A percentile compares a stretch with the other conserved stretches of the same genome.
Conservation (phyloP, 306 rosid genomes). For the Begonia loranthoides region DNA sequence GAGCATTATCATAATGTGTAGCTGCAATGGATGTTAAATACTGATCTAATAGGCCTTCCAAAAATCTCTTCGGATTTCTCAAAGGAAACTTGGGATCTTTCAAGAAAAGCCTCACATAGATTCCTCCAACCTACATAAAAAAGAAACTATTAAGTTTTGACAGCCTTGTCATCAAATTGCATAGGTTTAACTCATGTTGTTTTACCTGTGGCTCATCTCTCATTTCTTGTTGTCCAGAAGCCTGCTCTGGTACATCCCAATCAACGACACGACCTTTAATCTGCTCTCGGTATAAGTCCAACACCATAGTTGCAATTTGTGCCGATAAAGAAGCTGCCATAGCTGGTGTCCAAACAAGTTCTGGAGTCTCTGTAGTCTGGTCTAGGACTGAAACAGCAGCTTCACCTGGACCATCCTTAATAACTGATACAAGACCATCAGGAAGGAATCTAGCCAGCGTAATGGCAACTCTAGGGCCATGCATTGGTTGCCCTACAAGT, state of each 20-base stretch:
- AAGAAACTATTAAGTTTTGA: conserved; percentile 16
- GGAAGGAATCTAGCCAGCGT: conserved; percentile 93
- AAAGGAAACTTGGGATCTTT: conserved; percentile 98
- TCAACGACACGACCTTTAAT: conserved; percentile 93
- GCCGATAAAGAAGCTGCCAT: conserved; percentile 98
- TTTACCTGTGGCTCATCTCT: conserved; percentile 98
- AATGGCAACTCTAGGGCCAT: conserved; percentile 96
- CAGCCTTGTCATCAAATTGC: conserved; percentile 3
- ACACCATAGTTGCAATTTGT: conserved; percentile 85
- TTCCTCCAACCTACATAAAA: conserved; percentile 86
- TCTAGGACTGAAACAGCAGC: conserved; percentile 83
- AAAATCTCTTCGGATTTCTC: conserved; percentile 96
- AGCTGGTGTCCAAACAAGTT: conserved; percentile 98
- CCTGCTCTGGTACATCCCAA: conserved; percentile 98
- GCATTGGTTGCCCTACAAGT: conserved; percentile 97
- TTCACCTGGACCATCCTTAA: conserved; percentile 99
- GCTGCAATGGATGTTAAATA: conserved; percentile 91
- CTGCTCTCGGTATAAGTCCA: conserved; percentile 78
- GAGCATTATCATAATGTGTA: conserved; percentile 62
- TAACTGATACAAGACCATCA: conserved; percentile 85
- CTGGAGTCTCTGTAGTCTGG: conserved; percentile 94
- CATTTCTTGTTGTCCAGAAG: conserved; percentile 97
- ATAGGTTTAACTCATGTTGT: conserved; percentile 8
- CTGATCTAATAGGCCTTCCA: conserved; percentile 97
- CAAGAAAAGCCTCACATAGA: conserved; percentile 82